phyloP scores from a whole-genome alignment of 257 asterid genomes.

The Parsonsia alboflavescens region DNA sequence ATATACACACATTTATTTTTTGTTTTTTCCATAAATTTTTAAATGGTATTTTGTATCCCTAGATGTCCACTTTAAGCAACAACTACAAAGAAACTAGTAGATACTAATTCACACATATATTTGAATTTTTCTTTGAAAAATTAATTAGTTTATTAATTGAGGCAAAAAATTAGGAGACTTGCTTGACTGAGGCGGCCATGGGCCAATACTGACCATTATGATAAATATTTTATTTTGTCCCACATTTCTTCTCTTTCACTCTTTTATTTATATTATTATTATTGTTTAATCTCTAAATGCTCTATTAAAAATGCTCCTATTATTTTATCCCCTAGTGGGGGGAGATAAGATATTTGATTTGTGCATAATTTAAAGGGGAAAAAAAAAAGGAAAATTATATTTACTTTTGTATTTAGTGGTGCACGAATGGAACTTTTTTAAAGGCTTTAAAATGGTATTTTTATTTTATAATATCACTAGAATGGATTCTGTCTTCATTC shows the following conservation, averaged over 20 bases:
- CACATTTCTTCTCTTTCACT: neutral
- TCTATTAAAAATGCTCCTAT: neutral
- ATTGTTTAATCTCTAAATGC: neutral
- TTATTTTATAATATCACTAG: neutral
- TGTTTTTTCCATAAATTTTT: too few species aligned
- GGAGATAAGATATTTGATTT: neutral
- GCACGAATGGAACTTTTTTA: neutral
- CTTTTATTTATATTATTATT: neutral
- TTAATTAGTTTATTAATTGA: neutral
- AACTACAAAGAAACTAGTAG: too few species aligned
- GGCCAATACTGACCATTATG: neutral
- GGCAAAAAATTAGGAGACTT: neutral
- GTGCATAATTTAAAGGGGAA: neutral
- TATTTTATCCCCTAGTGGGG: slow-evolving; percentile 10
- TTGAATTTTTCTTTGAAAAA: neutral
- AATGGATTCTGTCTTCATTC: neutral
- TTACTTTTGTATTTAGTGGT: neutral
- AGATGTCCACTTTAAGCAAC: too few species aligned
- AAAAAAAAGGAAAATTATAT: neutral
- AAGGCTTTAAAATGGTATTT: neutral
- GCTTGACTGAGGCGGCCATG: slow-evolving; percentile 17
- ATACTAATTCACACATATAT: too few species aligned
- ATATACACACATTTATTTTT: too few species aligned
- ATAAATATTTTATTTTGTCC: neutral
- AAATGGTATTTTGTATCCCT: too few species aligned